Base-by-base conservation (phyloP, 2,329 filamentous ascomycete species). In the Balansia obtecta region DNA sequence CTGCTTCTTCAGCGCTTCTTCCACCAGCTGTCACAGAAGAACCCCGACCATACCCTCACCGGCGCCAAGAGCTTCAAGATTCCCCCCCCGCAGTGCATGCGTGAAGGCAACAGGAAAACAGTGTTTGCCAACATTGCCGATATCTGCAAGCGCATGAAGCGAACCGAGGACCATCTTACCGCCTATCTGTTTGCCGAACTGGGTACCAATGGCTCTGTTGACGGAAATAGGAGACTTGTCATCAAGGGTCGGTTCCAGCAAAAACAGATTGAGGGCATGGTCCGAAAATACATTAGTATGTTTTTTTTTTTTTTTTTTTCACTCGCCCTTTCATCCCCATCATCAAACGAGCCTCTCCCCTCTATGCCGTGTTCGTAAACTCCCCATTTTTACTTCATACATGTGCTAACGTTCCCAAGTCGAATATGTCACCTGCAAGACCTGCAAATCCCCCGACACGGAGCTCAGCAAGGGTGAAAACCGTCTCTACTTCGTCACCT, bases 241-340 rank as follows among this genome's bases (percentile, higher is more conserved):
- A 98, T 98, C 80, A 96, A 95, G 79, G 93, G 93, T 77, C 88
- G 93, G 65, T 98, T 98, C 86, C 91, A 97, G 71, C 91, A 97
- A 75, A 96, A 96, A 75, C 91, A 97, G 76, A 90, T 97, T 65
- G 93, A 98, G 76, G 95, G 94, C 71, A 89, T 97, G 49, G 72
- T 97, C 66, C 80, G 91, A 73, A 87, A 91, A 76, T 95, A 95
- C 70, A 96, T 95, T 67, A 86, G 86, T 88, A 74, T 68, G 82
- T 77, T 8, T 46, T 42, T 32, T 18, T 20, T 45, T 50, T 45
- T 50, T 20, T 30, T 8, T 38, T 16, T 20, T 38, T n/a, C 16
- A 3, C 15, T 16, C 7, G 8, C 4, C 27, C 27, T 27, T 27
- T 27, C 8, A 7, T 5, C 8, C 12, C 3, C 34, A 7, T 15